A percentile compares a stretch with the other conserved stretches of the same genome.
Evolutionary conservation across 768 basidiomycete species (phyloP).

Genomic region (Rhizopogon vinicolor): DNA sequence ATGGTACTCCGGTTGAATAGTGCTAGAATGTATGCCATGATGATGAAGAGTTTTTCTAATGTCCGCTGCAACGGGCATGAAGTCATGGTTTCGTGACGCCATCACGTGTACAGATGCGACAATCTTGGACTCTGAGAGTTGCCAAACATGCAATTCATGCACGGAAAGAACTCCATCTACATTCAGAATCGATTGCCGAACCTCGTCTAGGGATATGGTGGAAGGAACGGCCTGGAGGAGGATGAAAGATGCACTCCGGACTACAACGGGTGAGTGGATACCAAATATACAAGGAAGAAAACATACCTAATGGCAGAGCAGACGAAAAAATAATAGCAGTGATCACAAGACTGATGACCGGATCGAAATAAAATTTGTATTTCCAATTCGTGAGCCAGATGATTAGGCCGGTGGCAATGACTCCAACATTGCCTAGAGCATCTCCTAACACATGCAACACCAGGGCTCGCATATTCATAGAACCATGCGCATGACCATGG

Average conservation of each 20-base stretch:
- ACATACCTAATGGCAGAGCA: slow-evolving; percentile 79
- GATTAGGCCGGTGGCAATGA: slow-evolving; percentile 90
- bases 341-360: slow-evolving; percentile 89
- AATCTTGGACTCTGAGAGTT: slow-evolving; percentile 90
- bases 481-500: slow-evolving; percentile 44
- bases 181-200: slow-evolving; percentile 72
- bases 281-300: slow-evolving; percentile 1
- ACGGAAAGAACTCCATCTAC: slow-evolving; percentile 81
- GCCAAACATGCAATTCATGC: slow-evolving; percentile 97
- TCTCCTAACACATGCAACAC: slow-evolving; percentile 94
- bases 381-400: slow-evolving; percentile 87
- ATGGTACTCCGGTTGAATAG: slow-evolving; percentile 88
- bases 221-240: slow-evolving; percentile 91
- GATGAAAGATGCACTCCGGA: slow-evolving; percentile 90
- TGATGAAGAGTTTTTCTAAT: slow-evolving; percentile 84
- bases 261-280: slow-evolving; percentile 31
- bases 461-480: slow-evolving; percentile 99
- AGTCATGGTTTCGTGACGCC: slow-evolving; percentile 75
- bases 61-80: slow-evolving; percentile 83
- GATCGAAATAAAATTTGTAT: slow-evolving; percentile 91
- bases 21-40: slow-evolving; percentile 91
- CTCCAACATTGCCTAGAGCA: slow-evolving; percentile 96
- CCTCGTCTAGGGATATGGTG: slow-evolving; percentile 84
- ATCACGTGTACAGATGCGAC: slow-evolving; percentile 96
- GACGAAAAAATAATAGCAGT: slow-evolving; percentile 96